Conservation (phyloP, 352 stramenopile species). For the Phytophthora constricta region DNA sequence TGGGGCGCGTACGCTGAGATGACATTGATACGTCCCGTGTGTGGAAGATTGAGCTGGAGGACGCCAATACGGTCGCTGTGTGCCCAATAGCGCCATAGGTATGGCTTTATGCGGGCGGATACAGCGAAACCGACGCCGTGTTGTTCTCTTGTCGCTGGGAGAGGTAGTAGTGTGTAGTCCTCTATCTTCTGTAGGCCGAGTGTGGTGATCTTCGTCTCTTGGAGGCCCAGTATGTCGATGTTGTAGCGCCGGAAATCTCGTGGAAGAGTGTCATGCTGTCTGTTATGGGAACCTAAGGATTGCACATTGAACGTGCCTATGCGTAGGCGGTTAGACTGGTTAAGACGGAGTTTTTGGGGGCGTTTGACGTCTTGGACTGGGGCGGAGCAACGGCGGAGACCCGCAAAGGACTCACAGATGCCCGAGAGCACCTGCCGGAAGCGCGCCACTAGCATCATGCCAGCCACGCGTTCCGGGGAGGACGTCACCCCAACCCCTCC, state of each 20-base stretch:
- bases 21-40: neutral
- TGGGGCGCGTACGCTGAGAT: neutral
- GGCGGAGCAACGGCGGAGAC: neutral
- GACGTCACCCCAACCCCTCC: neutral
- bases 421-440: slow-evolving; percentile 4
- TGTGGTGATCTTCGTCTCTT: neutral
- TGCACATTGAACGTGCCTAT: slow-evolving; percentile 1
- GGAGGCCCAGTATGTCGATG: neutral
- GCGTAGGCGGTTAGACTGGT: neutral
- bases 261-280: neutral
- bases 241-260: neutral
- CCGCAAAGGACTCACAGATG: neutral
- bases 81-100: neutral
- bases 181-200: slow-evolving; percentile 26
- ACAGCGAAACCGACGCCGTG: neutral
- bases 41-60: neutral
- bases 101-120: neutral
- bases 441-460: neutral
- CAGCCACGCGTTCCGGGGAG: neutral
- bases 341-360: neutral
- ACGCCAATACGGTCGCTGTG: neutral
- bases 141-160: neutral
- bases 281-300: neutral
- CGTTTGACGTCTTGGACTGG: neutral
- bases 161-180: neutral